A percentile compares a stretch with the other conserved stretches of the same genome.
Evolutionary conservation across 345 rosid species (phyloP).

Genomic region (Arabidopsis arenosa): DNA sequence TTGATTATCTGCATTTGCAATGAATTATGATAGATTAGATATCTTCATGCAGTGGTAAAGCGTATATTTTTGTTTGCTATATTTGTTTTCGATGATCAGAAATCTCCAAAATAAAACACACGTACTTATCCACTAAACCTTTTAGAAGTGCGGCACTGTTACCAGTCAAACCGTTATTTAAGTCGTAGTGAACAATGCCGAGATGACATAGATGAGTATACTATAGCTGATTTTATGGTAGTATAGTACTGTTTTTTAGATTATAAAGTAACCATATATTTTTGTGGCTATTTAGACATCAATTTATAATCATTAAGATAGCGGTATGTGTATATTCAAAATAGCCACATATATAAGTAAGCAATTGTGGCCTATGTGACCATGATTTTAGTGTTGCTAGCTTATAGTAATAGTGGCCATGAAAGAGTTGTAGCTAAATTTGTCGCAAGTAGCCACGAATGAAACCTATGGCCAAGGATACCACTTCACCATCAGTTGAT

Average conservation of each 20-base stretch:
- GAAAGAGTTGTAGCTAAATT: constrained; percentile 2
- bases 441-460: background rate
- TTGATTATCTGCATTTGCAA: constrained; percentile 24
- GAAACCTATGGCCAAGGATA: background rate
- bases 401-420: background rate
- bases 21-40: background rate
- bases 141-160: background rate
- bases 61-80: background rate
- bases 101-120: background rate
- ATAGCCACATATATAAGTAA: background rate
- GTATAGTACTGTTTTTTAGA: background rate
- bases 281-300: no score
- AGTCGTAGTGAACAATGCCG: background rate
- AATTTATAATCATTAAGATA: no score
- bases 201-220: background rate
- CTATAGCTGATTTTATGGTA: background rate
- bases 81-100: background rate
- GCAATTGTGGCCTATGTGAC: background rate
- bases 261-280: no score
- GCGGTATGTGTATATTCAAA: no score
- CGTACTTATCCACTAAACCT: constrained; percentile 1
- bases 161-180: background rate
- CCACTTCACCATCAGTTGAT: background rate
- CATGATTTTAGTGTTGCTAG: background rate
- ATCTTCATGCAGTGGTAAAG: background rate